phyloP scores from a whole-genome alignment of 768 basidiomycete genomes.

The Amanita rubescens region DNA sequence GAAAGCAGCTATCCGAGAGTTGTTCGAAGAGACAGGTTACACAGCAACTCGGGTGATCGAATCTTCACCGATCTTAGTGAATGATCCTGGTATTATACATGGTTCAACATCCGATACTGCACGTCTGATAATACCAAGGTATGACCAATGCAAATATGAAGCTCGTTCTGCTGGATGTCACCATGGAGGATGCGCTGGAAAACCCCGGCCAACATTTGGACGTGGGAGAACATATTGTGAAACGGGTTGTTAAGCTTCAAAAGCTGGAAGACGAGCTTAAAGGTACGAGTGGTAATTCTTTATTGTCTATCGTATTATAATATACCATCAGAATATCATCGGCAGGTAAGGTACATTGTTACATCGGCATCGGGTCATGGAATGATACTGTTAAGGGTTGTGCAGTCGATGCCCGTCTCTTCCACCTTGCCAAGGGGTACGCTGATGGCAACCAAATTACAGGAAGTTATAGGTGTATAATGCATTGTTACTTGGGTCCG shows the following conservation, averaged over 20 bases:
- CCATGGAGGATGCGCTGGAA: slow-evolving; percentile 58
- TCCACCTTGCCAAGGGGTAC: slow-evolving; percentile 70
- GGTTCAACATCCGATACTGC: not conserved
- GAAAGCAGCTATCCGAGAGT: slow-evolving; percentile 76
- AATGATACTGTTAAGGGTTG: slow-evolving; percentile 34
- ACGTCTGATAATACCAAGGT: slow-evolving; percentile 34
- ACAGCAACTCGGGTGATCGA: slow-evolving; percentile 58
- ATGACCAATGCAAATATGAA: slow-evolving; percentile 96
- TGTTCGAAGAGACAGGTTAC: slow-evolving; percentile 92
- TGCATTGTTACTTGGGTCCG: slow-evolving; percentile 18
- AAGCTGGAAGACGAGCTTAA: slow-evolving; percentile 57
- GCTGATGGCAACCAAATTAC: slow-evolving; percentile 26
- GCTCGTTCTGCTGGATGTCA: slow-evolving; percentile 65
- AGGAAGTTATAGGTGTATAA: not conserved
- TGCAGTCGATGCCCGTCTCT: slow-evolving; percentile 69
- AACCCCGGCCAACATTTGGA: slow-evolving; percentile 73
- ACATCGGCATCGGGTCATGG: not conserved
- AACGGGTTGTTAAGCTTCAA: slow-evolving; percentile 58
- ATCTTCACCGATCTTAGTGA: slow-evolving; percentile 52
- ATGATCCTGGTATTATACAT: slow-evolving; percentile 55
- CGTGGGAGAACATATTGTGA: slow-evolving; percentile 78
- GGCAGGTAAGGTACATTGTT: slow-evolving; percentile 34
- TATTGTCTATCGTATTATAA: not conserved
- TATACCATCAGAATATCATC: slow-evolving; percentile 41
- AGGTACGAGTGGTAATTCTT: slow-evolving; percentile 34